Evolutionary conservation across 2,329 filamentous ascomycete species (phyloP).

Genomic region (Epicoccum sorghinum): DNA sequence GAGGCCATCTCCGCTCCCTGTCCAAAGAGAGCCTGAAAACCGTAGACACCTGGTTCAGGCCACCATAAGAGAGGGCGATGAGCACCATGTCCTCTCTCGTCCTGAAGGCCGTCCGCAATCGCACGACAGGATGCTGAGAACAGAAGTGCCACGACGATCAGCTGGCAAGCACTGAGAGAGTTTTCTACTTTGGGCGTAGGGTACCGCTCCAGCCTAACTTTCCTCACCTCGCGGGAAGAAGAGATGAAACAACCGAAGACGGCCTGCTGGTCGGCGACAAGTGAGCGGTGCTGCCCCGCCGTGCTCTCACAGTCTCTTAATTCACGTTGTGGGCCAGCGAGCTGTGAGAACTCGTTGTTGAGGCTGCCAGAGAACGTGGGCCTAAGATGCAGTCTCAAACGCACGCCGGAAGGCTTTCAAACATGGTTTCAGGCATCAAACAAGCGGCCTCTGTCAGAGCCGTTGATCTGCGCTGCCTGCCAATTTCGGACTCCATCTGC

Average conservation of each 20-base stretch:
- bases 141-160: conserved; percentile 12
- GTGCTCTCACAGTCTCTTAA: conserved; percentile 21
- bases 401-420: conserved; percentile 18
- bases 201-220: conserved; percentile 30
- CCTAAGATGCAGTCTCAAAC: conserved; percentile 18
- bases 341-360: conserved; percentile 19
- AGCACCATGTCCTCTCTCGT: background rate
- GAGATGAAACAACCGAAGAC: conserved; percentile 38
- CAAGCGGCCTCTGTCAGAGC: conserved; percentile 18
- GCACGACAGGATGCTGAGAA: background rate
- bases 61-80: conserved; percentile 4
- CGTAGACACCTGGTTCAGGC: conserved; percentile 6
- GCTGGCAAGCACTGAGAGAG: conserved; percentile 10
- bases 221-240: conserved; percentile 24
- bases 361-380: conserved; percentile 7
- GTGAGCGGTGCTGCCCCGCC: conserved; percentile 23
- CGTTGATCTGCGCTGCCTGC: conserved; percentile 19
- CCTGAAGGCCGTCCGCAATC: background rate
- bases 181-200: conserved; percentile 20
- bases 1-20: conserved; percentile 9
- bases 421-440: conserved; percentile 21
- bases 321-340: conserved; percentile 18
- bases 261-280: conserved; percentile 22
- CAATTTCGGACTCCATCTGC: conserved; percentile 16
- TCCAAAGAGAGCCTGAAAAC: conserved; percentile 9